Evolutionary conservation across 768 basidiomycete species (phyloP).

Genomic region (Dendrothele bispora): DNA sequence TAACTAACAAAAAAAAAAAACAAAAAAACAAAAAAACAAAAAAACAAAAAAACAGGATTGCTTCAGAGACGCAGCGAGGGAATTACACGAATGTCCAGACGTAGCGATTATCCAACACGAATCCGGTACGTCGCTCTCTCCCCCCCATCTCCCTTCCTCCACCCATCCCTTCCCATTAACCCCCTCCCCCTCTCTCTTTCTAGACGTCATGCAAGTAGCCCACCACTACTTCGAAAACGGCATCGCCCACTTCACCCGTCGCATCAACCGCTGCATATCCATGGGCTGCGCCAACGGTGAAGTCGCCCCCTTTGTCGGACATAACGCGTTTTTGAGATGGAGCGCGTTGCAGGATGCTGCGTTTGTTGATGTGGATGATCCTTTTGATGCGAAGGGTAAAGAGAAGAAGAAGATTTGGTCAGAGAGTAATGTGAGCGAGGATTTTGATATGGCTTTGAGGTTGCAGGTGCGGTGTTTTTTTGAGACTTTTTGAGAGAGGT

Average conservation of each 20-base stretch:
- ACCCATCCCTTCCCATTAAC: background rate
- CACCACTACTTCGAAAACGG: constrained; percentile 91
- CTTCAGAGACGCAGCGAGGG: constrained; percentile 86
- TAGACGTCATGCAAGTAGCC: constrained; percentile 88
- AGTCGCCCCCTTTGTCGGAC: constrained; percentile 81
- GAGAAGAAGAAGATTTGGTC: constrained; percentile 77
- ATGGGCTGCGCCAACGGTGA: constrained; percentile 82
- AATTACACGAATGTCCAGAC: constrained; percentile 78
- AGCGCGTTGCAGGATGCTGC: constrained; percentile 85
- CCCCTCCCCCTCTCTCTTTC: background rate
- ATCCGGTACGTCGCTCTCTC: constrained; percentile 62
- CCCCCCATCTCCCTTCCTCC: background rate
- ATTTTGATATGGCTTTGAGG: constrained; percentile 79
- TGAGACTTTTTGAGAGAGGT: background rate
- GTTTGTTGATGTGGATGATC: constrained; percentile 66
- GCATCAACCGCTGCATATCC: constrained; percentile 74
- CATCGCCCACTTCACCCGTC: constrained; percentile 83
- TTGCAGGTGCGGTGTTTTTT: constrained; percentile 42
- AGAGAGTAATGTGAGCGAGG: constrained; percentile 79
- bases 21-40: no score
- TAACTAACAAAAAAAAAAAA: no score
- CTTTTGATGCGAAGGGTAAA: no score
- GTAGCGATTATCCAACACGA: constrained; percentile 91
- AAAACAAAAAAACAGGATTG: no score
- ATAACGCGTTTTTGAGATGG: constrained; percentile 91